Conservation (phyloP, 441 rosid species). For the Isatis lusitanica region DNA sequence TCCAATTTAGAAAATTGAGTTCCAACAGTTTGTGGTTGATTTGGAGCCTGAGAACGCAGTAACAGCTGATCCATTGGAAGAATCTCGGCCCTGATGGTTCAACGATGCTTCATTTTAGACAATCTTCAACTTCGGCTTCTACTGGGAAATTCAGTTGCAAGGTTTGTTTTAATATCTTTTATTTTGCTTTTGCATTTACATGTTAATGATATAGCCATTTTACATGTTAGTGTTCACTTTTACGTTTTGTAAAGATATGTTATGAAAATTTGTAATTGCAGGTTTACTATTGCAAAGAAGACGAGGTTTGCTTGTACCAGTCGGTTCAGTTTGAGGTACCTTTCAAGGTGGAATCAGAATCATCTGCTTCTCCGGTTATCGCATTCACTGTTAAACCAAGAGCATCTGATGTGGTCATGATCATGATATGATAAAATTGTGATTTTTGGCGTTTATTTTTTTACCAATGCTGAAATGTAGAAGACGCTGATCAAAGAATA, state of each 20-base stretch:
- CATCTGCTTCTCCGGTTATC: slow-evolving; percentile 40
- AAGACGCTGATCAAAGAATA: background rate
- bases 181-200: background rate
- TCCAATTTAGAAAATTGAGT: too few relatives aligned
- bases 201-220: background rate
- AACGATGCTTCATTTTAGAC: slow-evolving; percentile 56
- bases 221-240: background rate
- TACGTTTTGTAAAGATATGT: background rate
- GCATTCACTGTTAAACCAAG: slow-evolving; percentile 63
- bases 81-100: slow-evolving; percentile 77
- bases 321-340: slow-evolving; percentile 80
- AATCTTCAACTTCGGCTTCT: slow-evolving; percentile 57
- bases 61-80: slow-evolving; percentile 59
- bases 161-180: slow-evolving; percentile 45
- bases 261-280: slow-evolving; percentile 20
- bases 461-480: background rate
- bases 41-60: slow-evolving; percentile 70
- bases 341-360: slow-evolving; percentile 49
- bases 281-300: slow-evolving; percentile 94
- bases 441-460: background rate
- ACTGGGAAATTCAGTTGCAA: slow-evolving; percentile 78
- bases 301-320: slow-evolving; percentile 90
- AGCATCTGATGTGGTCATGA: slow-evolving; percentile 37
- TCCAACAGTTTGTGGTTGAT: slow-evolving; percentile 69
- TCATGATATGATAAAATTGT: background rate